Conservation (phyloP, 78 protist genomes). For the Dictyostelium firmibasis region DNA sequence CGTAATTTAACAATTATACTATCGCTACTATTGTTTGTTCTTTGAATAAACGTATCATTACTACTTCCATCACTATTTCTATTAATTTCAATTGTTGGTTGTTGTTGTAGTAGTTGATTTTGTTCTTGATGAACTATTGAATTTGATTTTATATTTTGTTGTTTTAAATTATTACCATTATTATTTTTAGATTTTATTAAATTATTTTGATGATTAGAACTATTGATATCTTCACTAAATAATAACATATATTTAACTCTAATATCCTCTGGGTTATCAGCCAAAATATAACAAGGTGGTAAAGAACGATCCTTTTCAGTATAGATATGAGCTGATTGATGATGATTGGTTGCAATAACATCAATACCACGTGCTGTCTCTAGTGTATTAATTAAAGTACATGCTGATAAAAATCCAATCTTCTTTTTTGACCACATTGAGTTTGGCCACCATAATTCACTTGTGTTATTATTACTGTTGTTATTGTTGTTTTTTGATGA, state of each 20-base stretch:
- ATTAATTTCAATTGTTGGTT: neutral
- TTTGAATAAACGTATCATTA: neutral
- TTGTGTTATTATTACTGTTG: neutral
- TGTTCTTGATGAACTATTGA: neutral
- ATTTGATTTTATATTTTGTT: neutral
- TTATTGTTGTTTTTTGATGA: neutral
- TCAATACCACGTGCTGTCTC: constrained; percentile 33
- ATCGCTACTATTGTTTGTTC: neutral
- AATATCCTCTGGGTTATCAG: constrained; percentile 14
- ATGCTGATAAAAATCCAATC: constrained; percentile 46
- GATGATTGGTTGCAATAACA: neutral
- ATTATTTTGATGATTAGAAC: neutral
- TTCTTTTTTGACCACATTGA: constrained; percentile 29
- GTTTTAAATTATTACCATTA: neutral
- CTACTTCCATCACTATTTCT: neutral
- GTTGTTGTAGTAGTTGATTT: neutral
- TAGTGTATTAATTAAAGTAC: constrained; percentile 26
- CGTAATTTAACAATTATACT: neutral
- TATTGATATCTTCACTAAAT: neutral
- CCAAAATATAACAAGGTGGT: constrained; percentile 49
- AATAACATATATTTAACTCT: constrained; percentile 50
- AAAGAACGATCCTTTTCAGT: constrained; percentile 25
- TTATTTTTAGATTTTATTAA: neutral
- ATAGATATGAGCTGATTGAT: neutral
- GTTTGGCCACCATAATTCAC: constrained; percentile 43